Percentiles rank a stretch among this genome's conserved stretches.
Conservation (phyloP, 495 filamentous ascomycete species). For the Margaritispora aquatica region DNA sequence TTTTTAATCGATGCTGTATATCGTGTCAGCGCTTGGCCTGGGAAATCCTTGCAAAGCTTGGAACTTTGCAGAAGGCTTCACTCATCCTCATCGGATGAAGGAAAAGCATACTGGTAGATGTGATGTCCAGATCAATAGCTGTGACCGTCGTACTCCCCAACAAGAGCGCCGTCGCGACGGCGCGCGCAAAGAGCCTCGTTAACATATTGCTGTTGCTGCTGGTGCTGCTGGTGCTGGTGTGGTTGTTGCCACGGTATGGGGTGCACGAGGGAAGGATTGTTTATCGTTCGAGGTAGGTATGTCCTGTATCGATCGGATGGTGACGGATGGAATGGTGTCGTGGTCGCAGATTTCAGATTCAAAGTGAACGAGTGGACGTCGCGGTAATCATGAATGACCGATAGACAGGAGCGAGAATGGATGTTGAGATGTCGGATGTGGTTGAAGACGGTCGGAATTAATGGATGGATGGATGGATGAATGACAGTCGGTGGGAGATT, state of each 20-base stretch:
- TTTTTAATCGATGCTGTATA: slow-evolving; percentile 49
- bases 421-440: too few species aligned
- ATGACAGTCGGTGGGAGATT: not conserved
- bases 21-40: not conserved
- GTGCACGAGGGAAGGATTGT: too few species aligned
- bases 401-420: not conserved
- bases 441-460: too few species aligned
- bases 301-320: too few species aligned
- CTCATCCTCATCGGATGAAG: not conserved
- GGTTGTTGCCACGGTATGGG: too few species aligned
- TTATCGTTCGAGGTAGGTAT: not conserved
- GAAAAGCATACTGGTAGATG: slow-evolving; percentile 9
- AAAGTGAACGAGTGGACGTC: slow-evolving; percentile 17
- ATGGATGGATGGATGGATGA: not conserved
- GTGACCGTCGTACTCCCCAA: slow-evolving; percentile 10
- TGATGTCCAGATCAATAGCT: slow-evolving; percentile 19
- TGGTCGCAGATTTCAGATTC: not conserved
- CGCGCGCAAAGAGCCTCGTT: slow-evolving; percentile 16
- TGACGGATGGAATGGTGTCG: not conserved
- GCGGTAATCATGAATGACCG: slow-evolving; percentile 7
- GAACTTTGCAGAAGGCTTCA: not conserved
- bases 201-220: slow-evolving; percentile 12
- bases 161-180: slow-evolving; percentile 18
- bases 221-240: too few species aligned
- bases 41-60: not conserved